These are phyloP conservation scores for Boletus sp. DNA, from an alignment of 1,284 basidiomycete genomes.

Conservation along the genomic window DNA sequence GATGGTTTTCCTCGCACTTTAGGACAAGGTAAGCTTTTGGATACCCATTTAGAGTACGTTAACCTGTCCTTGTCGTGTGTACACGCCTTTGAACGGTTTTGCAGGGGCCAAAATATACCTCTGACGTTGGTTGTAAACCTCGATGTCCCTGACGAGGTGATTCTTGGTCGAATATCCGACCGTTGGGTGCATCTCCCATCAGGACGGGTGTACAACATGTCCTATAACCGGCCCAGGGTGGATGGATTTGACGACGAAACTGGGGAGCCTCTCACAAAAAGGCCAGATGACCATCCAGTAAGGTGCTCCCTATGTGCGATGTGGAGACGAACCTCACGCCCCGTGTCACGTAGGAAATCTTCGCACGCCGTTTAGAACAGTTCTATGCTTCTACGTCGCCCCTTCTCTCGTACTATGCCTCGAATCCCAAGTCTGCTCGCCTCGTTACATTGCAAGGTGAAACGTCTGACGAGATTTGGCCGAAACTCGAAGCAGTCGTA, in stretches of 20 bases:
- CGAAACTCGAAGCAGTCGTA: conserved; percentile 64
- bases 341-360: conserved; percentile 60
- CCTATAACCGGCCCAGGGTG: conserved; percentile 86
- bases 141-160: conserved; percentile 87
- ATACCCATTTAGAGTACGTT: conserved; percentile 64
- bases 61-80: conserved; percentile 1
- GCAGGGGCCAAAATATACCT: conserved; percentile 53
- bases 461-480: conserved; percentile 94
- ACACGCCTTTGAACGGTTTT: conserved; percentile 6
- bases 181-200: conserved; percentile 93
- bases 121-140: conserved; percentile 89
- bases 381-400: conserved; percentile 91
- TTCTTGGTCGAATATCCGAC: conserved; percentile 86
- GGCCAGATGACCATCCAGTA: conserved; percentile 92
- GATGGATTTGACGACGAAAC: conserved; percentile 89
- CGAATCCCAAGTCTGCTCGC: conserved; percentile 34
- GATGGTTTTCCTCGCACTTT: conserved; percentile 96
- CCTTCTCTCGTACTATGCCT: conserved; percentile 74
- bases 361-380: conserved; percentile 72
- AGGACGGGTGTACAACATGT: conserved; percentile 91
- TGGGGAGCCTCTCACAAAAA: conserved; percentile 83
- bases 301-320: conserved; percentile 29
- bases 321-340: conserved; percentile 1
- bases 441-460: conserved; percentile 77
- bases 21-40: conserved; percentile 83